Conservation (phyloP, 305 asterid genomes). For the Plantago coronopus region DNA sequence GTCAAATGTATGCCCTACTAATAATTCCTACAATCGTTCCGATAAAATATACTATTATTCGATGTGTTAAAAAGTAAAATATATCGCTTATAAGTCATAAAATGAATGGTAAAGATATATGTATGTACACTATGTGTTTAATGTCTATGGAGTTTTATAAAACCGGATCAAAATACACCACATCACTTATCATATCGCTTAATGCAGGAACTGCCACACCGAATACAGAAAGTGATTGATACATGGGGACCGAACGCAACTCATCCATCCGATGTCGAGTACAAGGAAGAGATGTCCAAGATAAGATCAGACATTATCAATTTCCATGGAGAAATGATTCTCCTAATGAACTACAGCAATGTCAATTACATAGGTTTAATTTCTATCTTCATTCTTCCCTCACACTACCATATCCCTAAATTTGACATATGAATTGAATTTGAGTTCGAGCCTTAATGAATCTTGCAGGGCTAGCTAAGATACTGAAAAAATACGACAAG, state of each 20-base stretch:
- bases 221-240: conserved; percentile 53
- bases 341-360: conserved; percentile 76
- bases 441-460: too few relatives aligned
- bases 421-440: too few relatives aligned
- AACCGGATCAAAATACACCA: background rate
- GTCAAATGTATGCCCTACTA: too few relatives aligned
- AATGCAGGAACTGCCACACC: conserved; percentile 70
- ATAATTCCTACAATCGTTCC: too few relatives aligned
- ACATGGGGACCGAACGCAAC: conserved; percentile 42
- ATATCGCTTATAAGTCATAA: too few relatives aligned
- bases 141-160: too few relatives aligned
- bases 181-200: background rate
- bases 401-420: too few relatives aligned
- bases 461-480: conserved; percentile 66
- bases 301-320: conserved; percentile 78
- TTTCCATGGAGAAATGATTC: conserved; percentile 98
- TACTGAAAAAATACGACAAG: conserved; percentile 84
- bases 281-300: conserved; percentile 52
- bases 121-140: too few relatives aligned
- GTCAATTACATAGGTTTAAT: conserved; percentile 90
- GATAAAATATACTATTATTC: too few relatives aligned
- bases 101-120: too few relatives aligned
- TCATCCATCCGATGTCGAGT: conserved; percentile 44
- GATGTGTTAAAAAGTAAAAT: too few relatives aligned
- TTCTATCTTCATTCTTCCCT: too few relatives aligned